Percentiles rank a stretch among this genome's conserved stretches.
Conservation (phyloP, 176 grass and related monocot genomes). For the Poa annua region DNA sequence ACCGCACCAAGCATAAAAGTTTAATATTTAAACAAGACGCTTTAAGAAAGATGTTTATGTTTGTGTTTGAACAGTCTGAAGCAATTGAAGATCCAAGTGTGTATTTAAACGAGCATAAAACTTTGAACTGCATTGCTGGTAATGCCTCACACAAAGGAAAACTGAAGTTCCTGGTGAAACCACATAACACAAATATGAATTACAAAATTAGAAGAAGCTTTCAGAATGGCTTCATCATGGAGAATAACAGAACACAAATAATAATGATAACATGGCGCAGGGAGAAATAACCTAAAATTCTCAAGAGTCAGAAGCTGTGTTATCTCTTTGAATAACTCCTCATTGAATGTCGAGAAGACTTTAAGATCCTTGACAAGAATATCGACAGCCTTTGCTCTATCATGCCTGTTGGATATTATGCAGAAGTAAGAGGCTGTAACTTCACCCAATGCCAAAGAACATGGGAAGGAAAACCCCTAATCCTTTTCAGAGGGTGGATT, state of each 20-base stretch:
- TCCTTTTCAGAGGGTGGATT: background rate
- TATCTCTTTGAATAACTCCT: constrained; percentile 98
- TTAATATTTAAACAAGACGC: constrained; percentile 11
- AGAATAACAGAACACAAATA: constrained; percentile 13
- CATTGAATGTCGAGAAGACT: constrained; percentile 97
- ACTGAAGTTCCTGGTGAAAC: background rate
- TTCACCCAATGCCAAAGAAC: constrained; percentile 22
- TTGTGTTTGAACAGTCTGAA: constrained; percentile 18
- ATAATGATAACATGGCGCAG: constrained; percentile 9
- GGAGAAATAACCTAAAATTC: constrained; percentile 76
- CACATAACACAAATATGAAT: constrained; percentile 8
- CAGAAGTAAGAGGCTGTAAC: background rate
- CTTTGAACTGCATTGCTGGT: constrained; percentile 18
- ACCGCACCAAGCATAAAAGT: background rate
- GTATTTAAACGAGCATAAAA: constrained; percentile 2
- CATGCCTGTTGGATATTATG: constrained; percentile 69
- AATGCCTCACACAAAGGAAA: constrained; percentile 12
- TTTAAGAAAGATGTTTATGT: constrained; percentile 24
- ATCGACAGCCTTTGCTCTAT: constrained; percentile 92
- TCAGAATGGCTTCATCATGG: background rate
- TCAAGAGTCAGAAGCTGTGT: constrained; percentile 97
- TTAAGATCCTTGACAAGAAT: constrained; percentile 98
- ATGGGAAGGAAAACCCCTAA: background rate
- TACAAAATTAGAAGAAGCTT: constrained; percentile 1
- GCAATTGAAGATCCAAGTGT: background rate